Evolutionary conservation across 1,139 yeast species (phyloP).

Genomic region (Debaryomyces fabryi): DNA sequence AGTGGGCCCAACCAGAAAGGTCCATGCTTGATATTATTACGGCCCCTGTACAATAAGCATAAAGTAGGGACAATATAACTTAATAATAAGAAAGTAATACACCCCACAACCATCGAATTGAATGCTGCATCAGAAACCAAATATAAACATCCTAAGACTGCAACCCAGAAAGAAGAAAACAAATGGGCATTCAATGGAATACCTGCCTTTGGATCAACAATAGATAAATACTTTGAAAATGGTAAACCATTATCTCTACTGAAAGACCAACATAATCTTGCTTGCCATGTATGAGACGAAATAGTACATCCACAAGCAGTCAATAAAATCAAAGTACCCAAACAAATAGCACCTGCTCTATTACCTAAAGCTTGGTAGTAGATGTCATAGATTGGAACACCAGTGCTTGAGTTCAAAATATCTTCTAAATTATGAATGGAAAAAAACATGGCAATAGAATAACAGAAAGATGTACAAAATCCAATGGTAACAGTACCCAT

Average conservation of each 20-base stretch:
- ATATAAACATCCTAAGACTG: slow-evolving; percentile 44
- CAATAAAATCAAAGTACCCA: slow-evolving; percentile 37
- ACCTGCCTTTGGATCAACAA: slow-evolving; percentile 45
- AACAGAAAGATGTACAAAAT: slow-evolving; percentile 41
- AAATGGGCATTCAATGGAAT: slow-evolving; percentile 50
- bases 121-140: slow-evolving; percentile 47
- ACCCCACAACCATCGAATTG: slow-evolving; percentile 49
- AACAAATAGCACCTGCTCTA: slow-evolving; percentile 42
- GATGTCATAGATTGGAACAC: slow-evolving; percentile 47
- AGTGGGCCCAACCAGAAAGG: slow-evolving; percentile 63
- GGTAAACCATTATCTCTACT: slow-evolving; percentile 66
- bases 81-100: slow-evolving; percentile 46
- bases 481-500: slow-evolving; percentile 48
- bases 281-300: slow-evolving; percentile 50
- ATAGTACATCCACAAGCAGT: slow-evolving; percentile 47
- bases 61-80: slow-evolving; percentile 46
- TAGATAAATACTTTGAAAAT: slow-evolving; percentile 42
- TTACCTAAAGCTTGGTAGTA: slow-evolving; percentile 40
- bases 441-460: slow-evolving; percentile 47
- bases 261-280: slow-evolving; percentile 80
- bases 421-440: slow-evolving; percentile 37
- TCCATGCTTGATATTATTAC: slow-evolving; percentile 64
- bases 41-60: slow-evolving; percentile 58
- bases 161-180: slow-evolving; percentile 41
- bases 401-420: slow-evolving; percentile 32